Base-by-base conservation (phyloP, 768 basidiomycete genomes). In the Fibroporia radiculosa region DNA sequence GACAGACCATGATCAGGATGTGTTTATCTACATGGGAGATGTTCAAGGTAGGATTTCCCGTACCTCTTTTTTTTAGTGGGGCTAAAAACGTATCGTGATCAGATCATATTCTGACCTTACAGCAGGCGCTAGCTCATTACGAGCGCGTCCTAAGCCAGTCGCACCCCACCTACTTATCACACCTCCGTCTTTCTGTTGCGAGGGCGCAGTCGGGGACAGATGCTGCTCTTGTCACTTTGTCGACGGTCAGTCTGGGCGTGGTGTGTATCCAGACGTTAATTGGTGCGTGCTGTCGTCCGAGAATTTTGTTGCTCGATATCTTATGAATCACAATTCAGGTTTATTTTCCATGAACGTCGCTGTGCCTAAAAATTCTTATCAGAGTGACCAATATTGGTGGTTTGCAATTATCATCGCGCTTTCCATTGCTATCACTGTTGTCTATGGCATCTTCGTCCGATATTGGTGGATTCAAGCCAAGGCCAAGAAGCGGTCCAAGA, bases 71-170 rank as follows among this genome's bases (percentile, higher is more conserved):
- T 16, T 38, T 4, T 31, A 23, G 28, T 13, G 29, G 6, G 18
- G 18, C 45, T 36, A n/a, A 40, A 18, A 29, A 27, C n/a, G 22
- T 16, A n/a, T 44, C 20, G 25, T 25, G 7, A n/a, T 37, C 29
- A 93, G 93, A 97, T 63, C 93, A 97, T 60, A 91, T 96, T 52
- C 62, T 93, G 19, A 81, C 88, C 2, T 67, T 97, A 45, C 89
- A 93, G 56, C 84, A 89, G 55, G 77, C 87, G 1, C 73, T 97
- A 45, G 72, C 67, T 10, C 85, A 95, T 62, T 90, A 88, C 64
- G 92, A 97, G 58, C 83, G 84, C 24, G 84, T 92, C 66, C 71
- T 97, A 39, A 82, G 83, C 50, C 83, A 93, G 52, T 85, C 86
- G 14, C 89, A 93, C 54, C 90, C 90, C 0, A 81, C 81, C 1